Evolutionary conservation across 495 filamentous ascomycete species (phyloP).

Genomic region (Podospora bellae-mahoneyi): DNA sequence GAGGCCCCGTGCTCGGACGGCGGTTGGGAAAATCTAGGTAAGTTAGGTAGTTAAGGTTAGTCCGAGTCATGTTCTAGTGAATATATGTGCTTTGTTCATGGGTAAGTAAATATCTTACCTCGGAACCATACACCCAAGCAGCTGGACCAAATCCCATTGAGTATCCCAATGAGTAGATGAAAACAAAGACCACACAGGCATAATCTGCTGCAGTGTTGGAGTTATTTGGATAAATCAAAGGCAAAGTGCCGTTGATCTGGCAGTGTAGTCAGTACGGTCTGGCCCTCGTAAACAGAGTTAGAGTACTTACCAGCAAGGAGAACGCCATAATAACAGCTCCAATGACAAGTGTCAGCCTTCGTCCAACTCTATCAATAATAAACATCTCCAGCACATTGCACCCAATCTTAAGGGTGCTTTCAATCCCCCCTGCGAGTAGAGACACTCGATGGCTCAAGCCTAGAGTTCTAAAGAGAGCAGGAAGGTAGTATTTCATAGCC

Average conservation of each 20-base stretch:
- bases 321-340: conserved; percentile 47
- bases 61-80: background rate
- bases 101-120: conserved; percentile 35
- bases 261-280: background rate
- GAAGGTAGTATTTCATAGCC: conserved; percentile 56
- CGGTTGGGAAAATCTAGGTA: conserved; percentile 50
- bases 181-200: conserved; percentile 53
- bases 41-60: background rate
- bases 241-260: conserved; percentile 53
- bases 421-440: conserved; percentile 49
- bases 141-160: conserved; percentile 56
- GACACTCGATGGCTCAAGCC: conserved; percentile 44
- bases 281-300: background rate
- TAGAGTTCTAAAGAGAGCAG: conserved; percentile 45
- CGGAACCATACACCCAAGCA: conserved; percentile 57
- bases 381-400: conserved; percentile 50
- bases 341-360: conserved; percentile 41
- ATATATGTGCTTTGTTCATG: background rate
- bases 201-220: conserved; percentile 48
- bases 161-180: conserved; percentile 56
- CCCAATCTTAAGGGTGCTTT: conserved; percentile 50
- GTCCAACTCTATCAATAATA: conserved; percentile 48
- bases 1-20: conserved; percentile 49
- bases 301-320: conserved; percentile 41
- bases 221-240: conserved; percentile 50